Percentiles rank a stretch among this genome's conserved stretches.
phyloP scores from a whole-genome alignment of 2,329 filamentous ascomycete genomes.

The Hirsutella thompsonii region DNA sequence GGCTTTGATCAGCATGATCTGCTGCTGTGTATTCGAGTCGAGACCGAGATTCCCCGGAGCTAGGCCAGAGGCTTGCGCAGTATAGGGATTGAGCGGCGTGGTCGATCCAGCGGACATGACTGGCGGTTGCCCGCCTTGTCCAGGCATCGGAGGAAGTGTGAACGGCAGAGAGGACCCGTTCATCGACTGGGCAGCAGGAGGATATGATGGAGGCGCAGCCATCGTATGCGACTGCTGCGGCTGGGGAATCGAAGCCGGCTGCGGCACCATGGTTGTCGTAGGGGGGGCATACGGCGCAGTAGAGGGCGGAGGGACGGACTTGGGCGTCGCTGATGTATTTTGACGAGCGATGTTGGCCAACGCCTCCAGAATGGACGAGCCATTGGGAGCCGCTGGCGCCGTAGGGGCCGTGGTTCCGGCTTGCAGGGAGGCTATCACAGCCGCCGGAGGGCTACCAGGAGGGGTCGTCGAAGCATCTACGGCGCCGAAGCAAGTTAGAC shows the following conservation, averaged over 20 bases:
- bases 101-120: constrained; percentile 10
- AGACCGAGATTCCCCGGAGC: constrained; percentile 22
- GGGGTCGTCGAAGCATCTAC: constrained; percentile 62
- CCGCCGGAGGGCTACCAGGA: constrained; percentile 44
- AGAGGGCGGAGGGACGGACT: constrained; percentile 23
- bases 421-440: constrained; percentile 26
- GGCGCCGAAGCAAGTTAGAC: not conserved
- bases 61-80: constrained; percentile 20
- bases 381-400: constrained; percentile 28
- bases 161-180: constrained; percentile 38
- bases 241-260: constrained; percentile 16
- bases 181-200: constrained; percentile 42
- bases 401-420: constrained; percentile 19
- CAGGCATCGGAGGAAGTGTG: constrained; percentile 19
- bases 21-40: constrained; percentile 50
- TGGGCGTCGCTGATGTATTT: constrained; percentile 40
- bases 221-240: constrained; percentile 14
- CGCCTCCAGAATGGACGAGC: constrained; percentile 59
- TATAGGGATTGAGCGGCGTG: constrained; percentile 13
- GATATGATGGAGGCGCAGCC: constrained; percentile 19
- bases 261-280: constrained; percentile 17
- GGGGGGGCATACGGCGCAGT: constrained; percentile 29
- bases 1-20: constrained; percentile 62
- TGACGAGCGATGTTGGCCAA: constrained; percentile 72
- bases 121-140: constrained; percentile 19